Evolutionary conservation across 2,329 filamentous ascomycete genomes (phyloP).

Genomic region (Talaromyces sp.): DNA sequence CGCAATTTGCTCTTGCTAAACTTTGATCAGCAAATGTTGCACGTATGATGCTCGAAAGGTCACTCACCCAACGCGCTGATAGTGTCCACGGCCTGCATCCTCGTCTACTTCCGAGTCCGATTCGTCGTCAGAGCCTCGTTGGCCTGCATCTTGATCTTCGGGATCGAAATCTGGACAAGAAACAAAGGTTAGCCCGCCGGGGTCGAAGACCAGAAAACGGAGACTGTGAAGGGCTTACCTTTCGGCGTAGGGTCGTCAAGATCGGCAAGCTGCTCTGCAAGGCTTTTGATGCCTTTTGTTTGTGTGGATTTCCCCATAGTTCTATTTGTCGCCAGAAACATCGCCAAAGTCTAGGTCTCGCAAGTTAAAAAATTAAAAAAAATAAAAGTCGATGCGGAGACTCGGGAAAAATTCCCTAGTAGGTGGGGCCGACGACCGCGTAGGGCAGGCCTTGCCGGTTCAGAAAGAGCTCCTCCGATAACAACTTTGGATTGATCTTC

Average conservation of each 20-base stretch:
- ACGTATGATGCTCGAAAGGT: background rate
- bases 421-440: background rate
- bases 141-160: constrained; percentile 60
- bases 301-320: background rate
- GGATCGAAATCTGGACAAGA: constrained; percentile 71
- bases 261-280: constrained; percentile 59
- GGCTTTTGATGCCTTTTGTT: constrained; percentile 27
- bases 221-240: constrained; percentile 44
- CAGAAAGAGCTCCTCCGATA: background rate
- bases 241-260: constrained; percentile 58
- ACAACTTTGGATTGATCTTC: background rate
- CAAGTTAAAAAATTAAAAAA: background rate
- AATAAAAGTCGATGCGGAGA: constrained; percentile 3
- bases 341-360: background rate
- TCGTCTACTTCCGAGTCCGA: constrained; percentile 43
- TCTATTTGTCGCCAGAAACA: background rate
- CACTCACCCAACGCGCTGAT: constrained; percentile 66
- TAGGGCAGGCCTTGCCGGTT: constrained; percentile 10
- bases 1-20: constrained; percentile 75
- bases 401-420: constrained; percentile 14
- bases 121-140: constrained; percentile 52
- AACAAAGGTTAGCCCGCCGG: constrained; percentile 7
- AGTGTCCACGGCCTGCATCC: constrained; percentile 75
- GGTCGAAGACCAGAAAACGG: background rate
- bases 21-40: background rate